Evolutionary conservation across 768 basidiomycete genomes (phyloP).

Genomic region (Clathrus columnatus): DNA sequence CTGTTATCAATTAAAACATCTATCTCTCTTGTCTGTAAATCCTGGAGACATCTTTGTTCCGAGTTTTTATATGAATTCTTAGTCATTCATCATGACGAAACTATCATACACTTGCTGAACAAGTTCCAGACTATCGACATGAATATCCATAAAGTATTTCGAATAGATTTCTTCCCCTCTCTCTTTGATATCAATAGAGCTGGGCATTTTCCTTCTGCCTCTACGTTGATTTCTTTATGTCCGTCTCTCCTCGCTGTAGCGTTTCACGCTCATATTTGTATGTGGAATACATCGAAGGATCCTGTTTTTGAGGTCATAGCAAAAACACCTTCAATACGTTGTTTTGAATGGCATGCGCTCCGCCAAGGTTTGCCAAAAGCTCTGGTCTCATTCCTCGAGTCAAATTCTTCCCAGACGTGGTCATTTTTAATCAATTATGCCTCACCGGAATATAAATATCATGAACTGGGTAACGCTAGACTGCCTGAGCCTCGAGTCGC

Average conservation of each 20-base stretch:
- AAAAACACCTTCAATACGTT: background rate
- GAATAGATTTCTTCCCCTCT: background rate
- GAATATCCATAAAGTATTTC: background rate
- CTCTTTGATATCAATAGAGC: too few relatives aligned
- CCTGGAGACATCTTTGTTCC: background rate
- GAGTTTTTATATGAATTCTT: background rate
- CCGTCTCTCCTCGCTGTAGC: background rate
- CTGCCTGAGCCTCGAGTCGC: too few relatives aligned
- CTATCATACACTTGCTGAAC: background rate
- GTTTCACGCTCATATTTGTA: background rate
- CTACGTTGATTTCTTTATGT: background rate
- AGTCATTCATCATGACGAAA: background rate
- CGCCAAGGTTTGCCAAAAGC: background rate
- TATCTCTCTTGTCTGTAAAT: background rate
- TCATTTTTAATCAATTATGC: background rate
- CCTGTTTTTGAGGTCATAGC: background rate
- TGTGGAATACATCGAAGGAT: background rate
- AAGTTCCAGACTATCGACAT: background rate
- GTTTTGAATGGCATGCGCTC: background rate
- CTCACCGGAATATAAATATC: too few relatives aligned
- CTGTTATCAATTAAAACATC: background rate
- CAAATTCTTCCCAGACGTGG: too few relatives aligned
- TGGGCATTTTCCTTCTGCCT: background rate
- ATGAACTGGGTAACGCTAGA: too few relatives aligned
- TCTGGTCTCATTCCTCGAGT: background rate